Evolutionary conservation across 192 early-diverging fungal genomes (phyloP), one percentile per base, ranked within the genome.

Genomic region (Entrophospora sp.): DNA sequence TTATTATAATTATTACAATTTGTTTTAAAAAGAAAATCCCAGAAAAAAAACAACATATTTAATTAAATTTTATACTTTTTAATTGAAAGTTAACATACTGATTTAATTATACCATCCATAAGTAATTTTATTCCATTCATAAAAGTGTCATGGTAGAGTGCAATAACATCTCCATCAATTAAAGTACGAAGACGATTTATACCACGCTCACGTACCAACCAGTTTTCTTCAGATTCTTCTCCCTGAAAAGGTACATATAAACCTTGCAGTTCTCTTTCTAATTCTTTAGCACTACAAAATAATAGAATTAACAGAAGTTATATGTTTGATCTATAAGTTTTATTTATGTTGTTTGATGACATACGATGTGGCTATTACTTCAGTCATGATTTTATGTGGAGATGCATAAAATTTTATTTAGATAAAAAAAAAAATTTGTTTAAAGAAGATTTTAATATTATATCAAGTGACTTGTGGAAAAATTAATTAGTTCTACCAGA

Each of bases 261-360:
- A 35, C 25, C 32, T 64, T 64, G 62, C 32, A 64, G 51, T 25
- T 64, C 62, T 35, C 31, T 35, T 40, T 64, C 62, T 36, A 64
- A 20, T 51, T 64, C 62, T 51, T 25, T 35, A n/a, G 62, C 62
- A 48, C 38, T 61, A 6, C 14, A 6, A 40, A 40, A 40, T 40
- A 14, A 40, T 40, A 9, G 14, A 40, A 14, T 14, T 14, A 40
- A 40, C 14, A 14, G 38, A 40, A 40, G 6, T 40, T 40, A 9
- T 40, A 14, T 9, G 14, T 40, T 40, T 40, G 14, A 40, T 40
- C 38, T 40, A 9, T 40, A 40, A 14, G n/a, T n/a, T n/a, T n/a
- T n/a, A n/a, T n/a, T n/a, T n/a, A n/a, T n/a, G n/a, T n/a, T n/a
- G n/a, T n/a, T n/a, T n/a, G n/a, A n/a, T n/a, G n/a, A n/a, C n/a